Conservation (phyloP, 2,329 filamentous ascomycete genomes). For the Hymenoscyphus fraxineus region DNA sequence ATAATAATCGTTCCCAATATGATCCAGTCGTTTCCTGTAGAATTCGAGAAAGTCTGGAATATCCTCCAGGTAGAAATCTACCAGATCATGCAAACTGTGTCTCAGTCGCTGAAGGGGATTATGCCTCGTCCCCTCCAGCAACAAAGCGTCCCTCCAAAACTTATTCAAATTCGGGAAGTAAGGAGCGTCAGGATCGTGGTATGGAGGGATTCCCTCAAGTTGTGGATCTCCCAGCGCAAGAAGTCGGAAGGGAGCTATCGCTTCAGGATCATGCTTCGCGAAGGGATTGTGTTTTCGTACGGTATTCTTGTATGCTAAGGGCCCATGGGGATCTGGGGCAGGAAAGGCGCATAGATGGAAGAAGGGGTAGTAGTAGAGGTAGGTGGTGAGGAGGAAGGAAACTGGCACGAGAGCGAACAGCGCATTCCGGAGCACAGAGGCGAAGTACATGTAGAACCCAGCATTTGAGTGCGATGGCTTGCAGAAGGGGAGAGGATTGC, state of each 20-base stretch:
- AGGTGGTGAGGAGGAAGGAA: slow-evolving; percentile 66
- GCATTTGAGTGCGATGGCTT: slow-evolving; percentile 20
- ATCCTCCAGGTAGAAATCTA: slow-evolving; percentile 64
- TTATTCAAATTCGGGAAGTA: slow-evolving; percentile 51
- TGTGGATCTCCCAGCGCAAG: slow-evolving; percentile 89
- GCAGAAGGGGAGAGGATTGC: not conserved
- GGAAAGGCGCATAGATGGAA: slow-evolving; percentile 81
- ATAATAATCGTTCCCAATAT: slow-evolving; percentile 92
- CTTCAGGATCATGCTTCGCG: slow-evolving; percentile 25
- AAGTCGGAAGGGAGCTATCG: slow-evolving; percentile 72
- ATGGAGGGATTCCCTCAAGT: slow-evolving; percentile 84
- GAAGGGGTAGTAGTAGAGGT: slow-evolving; percentile 84
- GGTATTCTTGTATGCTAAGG: slow-evolving; percentile 28
- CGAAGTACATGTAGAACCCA: slow-evolving; percentile 34
- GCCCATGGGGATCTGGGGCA: slow-evolving; percentile 27
- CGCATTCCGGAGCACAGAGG: slow-evolving; percentile 32
- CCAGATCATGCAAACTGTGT: slow-evolving; percentile 52
- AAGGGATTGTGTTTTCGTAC: slow-evolving; percentile 25
- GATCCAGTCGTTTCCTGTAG: slow-evolving; percentile 75
- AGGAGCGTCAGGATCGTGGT: slow-evolving; percentile 56
- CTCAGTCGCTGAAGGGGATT: slow-evolving; percentile 50
- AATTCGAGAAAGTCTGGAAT: slow-evolving; percentile 63
- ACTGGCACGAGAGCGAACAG: slow-evolving; percentile 56
- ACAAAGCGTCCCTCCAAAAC: slow-evolving; percentile 27
- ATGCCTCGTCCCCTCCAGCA: slow-evolving; percentile 41